Evolutionary conservation across 345 rosid genomes (phyloP).

Genomic region (Xanthoceras sorbifolium): DNA sequence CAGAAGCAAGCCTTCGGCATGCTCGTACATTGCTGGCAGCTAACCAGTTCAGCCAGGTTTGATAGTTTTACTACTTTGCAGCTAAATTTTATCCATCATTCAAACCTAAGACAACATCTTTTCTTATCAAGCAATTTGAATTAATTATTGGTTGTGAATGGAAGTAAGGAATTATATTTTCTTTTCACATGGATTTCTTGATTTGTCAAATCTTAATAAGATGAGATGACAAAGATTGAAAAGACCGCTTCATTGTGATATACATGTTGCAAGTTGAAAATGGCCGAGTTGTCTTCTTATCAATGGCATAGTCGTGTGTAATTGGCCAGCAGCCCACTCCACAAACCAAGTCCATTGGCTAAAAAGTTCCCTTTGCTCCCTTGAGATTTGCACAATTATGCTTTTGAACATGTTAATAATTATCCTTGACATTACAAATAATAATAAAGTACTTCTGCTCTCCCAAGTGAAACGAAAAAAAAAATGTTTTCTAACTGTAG

Average conservation of each 20-base stretch:
- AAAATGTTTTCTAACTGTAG: not conserved
- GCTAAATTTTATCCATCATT: not conserved
- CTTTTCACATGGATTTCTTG: not conserved
- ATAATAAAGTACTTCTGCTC: not conserved
- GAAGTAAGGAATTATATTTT: not conserved
- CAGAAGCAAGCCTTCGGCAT: slow-evolving; percentile 86
- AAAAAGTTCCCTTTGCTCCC: not conserved
- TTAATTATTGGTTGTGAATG: not conserved
- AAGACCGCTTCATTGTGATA: not conserved
- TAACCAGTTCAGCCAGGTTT: slow-evolving; percentile 88
- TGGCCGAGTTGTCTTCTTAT: not conserved
- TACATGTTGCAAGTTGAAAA: not conserved
- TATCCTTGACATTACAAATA: not conserved
- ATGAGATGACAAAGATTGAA: slow-evolving; percentile 2
- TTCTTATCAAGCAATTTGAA: not conserved
- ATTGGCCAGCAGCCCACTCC: not conserved
- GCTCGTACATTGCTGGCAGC: slow-evolving; percentile 96
- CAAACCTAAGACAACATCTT: not conserved
- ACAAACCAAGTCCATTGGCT: not conserved
- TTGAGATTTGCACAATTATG: not conserved
- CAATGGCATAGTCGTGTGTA: not conserved
- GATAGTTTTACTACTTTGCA: slow-evolving; percentile 5
- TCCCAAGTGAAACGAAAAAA: not conserved
- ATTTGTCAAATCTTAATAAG: not conserved
- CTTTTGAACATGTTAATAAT: not conserved